A percentile compares a stretch with the other conserved stretches of the same genome.
phyloP scores from a whole-genome alignment of 352 stramenopile genomes.

The Pythium phragmitis region DNA sequence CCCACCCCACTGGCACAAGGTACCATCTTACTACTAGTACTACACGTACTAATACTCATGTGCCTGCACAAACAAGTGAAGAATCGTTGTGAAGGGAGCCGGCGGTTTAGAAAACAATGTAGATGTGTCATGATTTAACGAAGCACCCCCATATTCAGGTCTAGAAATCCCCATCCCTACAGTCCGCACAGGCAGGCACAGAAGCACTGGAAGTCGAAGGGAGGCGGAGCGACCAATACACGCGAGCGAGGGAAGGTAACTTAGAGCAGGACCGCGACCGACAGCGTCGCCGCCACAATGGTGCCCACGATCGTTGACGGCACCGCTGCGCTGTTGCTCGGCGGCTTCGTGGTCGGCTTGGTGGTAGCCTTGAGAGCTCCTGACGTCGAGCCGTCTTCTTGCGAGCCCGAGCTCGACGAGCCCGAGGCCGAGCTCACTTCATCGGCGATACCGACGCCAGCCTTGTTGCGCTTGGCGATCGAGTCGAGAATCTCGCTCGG shows the following conservation, averaged over 20 bases:
- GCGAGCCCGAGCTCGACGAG: constrained; percentile 29
- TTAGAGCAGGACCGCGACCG: constrained; percentile 20
- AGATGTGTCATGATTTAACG: no score
- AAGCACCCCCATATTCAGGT: no score
- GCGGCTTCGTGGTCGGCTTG: constrained; percentile 6
- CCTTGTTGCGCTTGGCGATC: constrained; percentile 52
- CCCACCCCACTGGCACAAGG: no score
- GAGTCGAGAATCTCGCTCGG: constrained; percentile 63
- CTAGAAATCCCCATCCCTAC: neutral
- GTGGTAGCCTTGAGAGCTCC: neutral
- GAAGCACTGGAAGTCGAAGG: no score
- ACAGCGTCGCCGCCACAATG: constrained; percentile 22
- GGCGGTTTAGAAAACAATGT: no score
- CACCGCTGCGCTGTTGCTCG: constrained; percentile 6
- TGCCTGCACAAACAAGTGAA: no score
- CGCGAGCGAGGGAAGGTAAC: neutral
- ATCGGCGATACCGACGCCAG: constrained; percentile 57
- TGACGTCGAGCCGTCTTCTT: constrained; percentile 7
- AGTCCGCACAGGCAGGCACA: neutral
- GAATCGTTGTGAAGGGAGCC: no score
- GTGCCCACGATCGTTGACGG: constrained; percentile 4
- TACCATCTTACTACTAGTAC: no score
- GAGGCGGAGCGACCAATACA: neutral
- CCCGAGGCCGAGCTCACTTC: constrained; percentile 35
- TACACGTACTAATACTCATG: no score